phyloP scores from a whole-genome alignment of 1,284 basidiomycete species.

The Apiotrichum siamense region DNA sequence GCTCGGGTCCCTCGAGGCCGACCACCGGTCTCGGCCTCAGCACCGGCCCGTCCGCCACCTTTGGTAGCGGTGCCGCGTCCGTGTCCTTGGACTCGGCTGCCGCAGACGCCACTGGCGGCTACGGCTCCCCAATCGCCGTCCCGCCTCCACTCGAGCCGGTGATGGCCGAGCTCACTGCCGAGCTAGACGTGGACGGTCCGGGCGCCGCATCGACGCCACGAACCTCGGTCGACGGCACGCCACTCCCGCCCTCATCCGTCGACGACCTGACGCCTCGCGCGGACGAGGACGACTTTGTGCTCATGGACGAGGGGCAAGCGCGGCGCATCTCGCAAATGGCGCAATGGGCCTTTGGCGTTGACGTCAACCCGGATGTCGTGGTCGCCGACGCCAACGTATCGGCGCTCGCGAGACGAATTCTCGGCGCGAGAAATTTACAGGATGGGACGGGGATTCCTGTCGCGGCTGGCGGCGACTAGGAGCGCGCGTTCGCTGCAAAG shows the following conservation, averaged over 20 bases:
- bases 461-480: neutral
- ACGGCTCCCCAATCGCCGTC: no score
- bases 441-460: slow-evolving; percentile 2
- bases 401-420: slow-evolving; percentile 71
- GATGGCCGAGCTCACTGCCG: slow-evolving; percentile 5
- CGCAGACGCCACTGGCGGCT: neutral
- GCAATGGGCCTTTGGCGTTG: slow-evolving; percentile 74
- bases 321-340: slow-evolving; percentile 74
- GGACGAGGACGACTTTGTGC: slow-evolving; percentile 86
- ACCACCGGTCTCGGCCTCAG: neutral
- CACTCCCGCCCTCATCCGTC: no score
- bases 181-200: slow-evolving; percentile 1
- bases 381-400: slow-evolving; percentile 87
- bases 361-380: slow-evolving; percentile 81
- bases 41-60: neutral
- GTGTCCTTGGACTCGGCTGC: neutral
- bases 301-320: slow-evolving; percentile 87
- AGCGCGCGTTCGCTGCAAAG: no score
- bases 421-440: slow-evolving; percentile 63
- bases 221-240: neutral
- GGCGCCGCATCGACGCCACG: neutral
- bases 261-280: slow-evolving; percentile 22
- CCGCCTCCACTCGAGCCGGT: neutral
- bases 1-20: neutral
- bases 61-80: neutral